phyloP scores from a whole-genome alignment of 2,329 filamentous ascomycete species.

The Cercospora citrullina region DNA sequence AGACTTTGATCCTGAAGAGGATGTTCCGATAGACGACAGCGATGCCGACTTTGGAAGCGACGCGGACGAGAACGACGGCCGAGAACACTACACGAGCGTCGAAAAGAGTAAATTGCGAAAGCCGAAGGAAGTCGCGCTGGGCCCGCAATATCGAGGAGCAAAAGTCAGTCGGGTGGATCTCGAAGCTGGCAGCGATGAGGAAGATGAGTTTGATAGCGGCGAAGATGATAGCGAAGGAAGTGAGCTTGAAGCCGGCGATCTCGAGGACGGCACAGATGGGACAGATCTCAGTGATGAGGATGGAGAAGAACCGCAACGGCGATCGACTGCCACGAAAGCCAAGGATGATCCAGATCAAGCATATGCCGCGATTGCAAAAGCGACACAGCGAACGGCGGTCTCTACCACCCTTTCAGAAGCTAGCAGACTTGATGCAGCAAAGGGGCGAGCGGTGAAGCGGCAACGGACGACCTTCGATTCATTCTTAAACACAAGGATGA shows the following conservation, averaged over 20 bases:
- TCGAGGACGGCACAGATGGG: slow-evolving; percentile 45
- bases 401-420: slow-evolving; percentile 65
- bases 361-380: slow-evolving; percentile 53
- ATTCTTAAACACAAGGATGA: slow-evolving; percentile 85
- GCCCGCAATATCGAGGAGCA: slow-evolving; percentile 77
- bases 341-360: slow-evolving; percentile 57
- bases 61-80: slow-evolving; percentile 58
- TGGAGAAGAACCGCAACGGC: slow-evolving; percentile 38
- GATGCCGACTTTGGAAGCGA: slow-evolving; percentile 57
- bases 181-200: slow-evolving; percentile 54
- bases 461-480: slow-evolving; percentile 86
- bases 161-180: slow-evolving; percentile 70
- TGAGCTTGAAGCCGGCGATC: slow-evolving; percentile 32
- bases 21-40: slow-evolving; percentile 44
- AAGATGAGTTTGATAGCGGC: slow-evolving; percentile 52
- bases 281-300: slow-evolving; percentile 49
- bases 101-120: slow-evolving; percentile 83
- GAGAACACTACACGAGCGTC: slow-evolving; percentile 83
- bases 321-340: slow-evolving; percentile 17
- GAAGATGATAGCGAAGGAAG: slow-evolving; percentile 35
- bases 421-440: slow-evolving; percentile 74
- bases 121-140: slow-evolving; percentile 66
- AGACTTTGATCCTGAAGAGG: slow-evolving; percentile 81
- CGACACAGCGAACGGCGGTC: slow-evolving; percentile 62
- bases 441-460: slow-evolving; percentile 80